Conservation (phyloP, 345 rosid genomes). For the Toxicodendron radicans region DNA sequence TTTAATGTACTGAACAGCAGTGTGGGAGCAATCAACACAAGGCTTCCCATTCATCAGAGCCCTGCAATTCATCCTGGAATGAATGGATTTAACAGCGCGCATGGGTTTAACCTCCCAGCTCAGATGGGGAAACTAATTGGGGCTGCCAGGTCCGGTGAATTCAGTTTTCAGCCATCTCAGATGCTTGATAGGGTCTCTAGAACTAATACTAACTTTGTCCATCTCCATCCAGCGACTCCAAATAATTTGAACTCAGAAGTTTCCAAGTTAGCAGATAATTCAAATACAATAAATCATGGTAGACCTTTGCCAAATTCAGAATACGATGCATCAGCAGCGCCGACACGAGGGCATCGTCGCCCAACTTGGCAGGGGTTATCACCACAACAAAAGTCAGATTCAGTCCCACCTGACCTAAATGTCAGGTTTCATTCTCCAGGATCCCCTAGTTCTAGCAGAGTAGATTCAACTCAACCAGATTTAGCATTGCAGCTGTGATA, state of each 20-base stretch:
- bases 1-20: conserved; percentile 19
- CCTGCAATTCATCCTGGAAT: conserved; percentile 25
- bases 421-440: conserved; percentile 44
- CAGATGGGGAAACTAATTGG: conserved; percentile 37
- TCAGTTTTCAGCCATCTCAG: conserved; percentile 33
- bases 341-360: conserved; percentile 13
- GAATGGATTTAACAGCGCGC: conserved; percentile 44
- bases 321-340: conserved; percentile 9
- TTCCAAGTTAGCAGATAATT: conserved; percentile 24
- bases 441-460: conserved; percentile 38
- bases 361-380: conserved; percentile 24
- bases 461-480: conserved; percentile 50
- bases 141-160: conserved; percentile 29
- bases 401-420: conserved; percentile 48
- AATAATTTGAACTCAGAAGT: conserved; percentile 23
- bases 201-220: conserved; percentile 21
- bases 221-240: conserved; percentile 20
- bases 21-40: conserved; percentile 23
- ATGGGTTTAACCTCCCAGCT: conserved; percentile 36
- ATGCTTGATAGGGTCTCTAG: conserved; percentile 25
- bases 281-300: conserved; percentile 10
- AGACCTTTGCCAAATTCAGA: conserved; percentile 21
- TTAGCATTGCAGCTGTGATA: conserved; percentile 61
- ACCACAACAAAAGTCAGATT: conserved; percentile 27
- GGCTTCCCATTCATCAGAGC: conserved; percentile 30